Conservation (phyloP, 768 basidiomycete genomes). For the Lactifluus volemus region DNA sequence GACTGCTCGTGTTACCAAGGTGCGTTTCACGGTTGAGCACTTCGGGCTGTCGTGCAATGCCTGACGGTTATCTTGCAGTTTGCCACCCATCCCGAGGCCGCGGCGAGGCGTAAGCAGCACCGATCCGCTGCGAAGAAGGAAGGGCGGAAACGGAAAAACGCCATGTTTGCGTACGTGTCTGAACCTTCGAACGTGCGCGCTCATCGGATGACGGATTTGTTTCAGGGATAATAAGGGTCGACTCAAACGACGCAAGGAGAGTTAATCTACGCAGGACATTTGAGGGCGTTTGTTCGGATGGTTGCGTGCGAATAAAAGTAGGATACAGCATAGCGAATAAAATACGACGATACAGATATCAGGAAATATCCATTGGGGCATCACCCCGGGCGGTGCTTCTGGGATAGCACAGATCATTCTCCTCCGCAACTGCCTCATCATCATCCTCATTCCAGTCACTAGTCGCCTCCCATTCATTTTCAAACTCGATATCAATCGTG, state of each 20-base stretch:
- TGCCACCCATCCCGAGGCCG: constrained; percentile 63
- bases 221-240: constrained; percentile 41
- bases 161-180: constrained; percentile 46
- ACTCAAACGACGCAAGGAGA: constrained; percentile 38
- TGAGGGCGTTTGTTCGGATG: not conserved
- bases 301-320: constrained; percentile 13
- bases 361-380: constrained; percentile 35
- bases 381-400: constrained; percentile 27
- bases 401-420: constrained; percentile 64
- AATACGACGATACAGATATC: constrained; percentile 17
- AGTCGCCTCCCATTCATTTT: constrained; percentile 84
- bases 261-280: constrained; percentile 15
- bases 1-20: constrained; percentile 39
- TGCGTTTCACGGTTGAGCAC: constrained; percentile 21
- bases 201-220: not conserved
- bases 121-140: constrained; percentile 74
- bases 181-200: not conserved
- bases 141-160: constrained; percentile 70
- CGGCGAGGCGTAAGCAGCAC: constrained; percentile 66
- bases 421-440: constrained; percentile 63
- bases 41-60: not conserved
- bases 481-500: constrained; percentile 73
- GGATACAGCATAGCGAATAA: constrained; percentile 8
- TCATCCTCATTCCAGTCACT: constrained; percentile 91
- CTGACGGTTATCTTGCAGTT: constrained; percentile 33